Conservation (phyloP, 164 flowering plant species). For the Chimonanthus praecox region DNA sequence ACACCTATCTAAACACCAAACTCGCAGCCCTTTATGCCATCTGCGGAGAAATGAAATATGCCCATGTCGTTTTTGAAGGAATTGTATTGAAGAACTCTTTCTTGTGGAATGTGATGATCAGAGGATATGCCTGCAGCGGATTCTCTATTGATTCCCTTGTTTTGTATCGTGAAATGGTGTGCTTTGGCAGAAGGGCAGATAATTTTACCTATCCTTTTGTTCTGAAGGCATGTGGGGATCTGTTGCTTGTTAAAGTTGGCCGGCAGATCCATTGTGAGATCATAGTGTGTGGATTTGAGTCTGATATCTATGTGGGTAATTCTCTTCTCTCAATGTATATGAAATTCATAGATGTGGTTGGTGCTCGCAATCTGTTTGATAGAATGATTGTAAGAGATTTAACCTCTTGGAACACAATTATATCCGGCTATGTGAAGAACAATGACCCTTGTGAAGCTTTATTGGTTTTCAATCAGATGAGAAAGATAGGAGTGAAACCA, state of each 20-base stretch:
- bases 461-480: conserved; percentile 18
- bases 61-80: conserved; percentile 27
- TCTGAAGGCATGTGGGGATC: conserved; percentile 49
- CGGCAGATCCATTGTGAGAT: conserved; percentile 34
- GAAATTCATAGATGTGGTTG: conserved; percentile 31
- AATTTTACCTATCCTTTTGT: conserved; percentile 54
- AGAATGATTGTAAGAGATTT: conserved; percentile 38
- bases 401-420: conserved; percentile 46
- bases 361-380: conserved; percentile 36
- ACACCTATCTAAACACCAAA: conserved; percentile 38
- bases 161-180: conserved; percentile 34
- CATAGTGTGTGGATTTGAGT: conserved; percentile 32
- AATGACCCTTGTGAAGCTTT: conserved; percentile 28
- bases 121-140: conserved; percentile 40
- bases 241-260: conserved; percentile 26
- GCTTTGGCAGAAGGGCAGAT: conserved; percentile 35
- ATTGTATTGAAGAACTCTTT: conserved; percentile 35
- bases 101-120: conserved; percentile 49
- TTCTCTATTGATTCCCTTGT: conserved; percentile 17
- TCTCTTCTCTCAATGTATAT: conserved; percentile 36
- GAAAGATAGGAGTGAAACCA: conserved; percentile 14
- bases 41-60: conserved; percentile 24
- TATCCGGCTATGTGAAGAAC: conserved; percentile 35
- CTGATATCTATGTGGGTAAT: conserved; percentile 42
- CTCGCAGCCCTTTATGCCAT: conserved; percentile 37